These are phyloP conservation scores for Penicillium coffeae DNA, from an alignment of 495 filamentous ascomycete species.

Conservation along the genomic window DNA sequence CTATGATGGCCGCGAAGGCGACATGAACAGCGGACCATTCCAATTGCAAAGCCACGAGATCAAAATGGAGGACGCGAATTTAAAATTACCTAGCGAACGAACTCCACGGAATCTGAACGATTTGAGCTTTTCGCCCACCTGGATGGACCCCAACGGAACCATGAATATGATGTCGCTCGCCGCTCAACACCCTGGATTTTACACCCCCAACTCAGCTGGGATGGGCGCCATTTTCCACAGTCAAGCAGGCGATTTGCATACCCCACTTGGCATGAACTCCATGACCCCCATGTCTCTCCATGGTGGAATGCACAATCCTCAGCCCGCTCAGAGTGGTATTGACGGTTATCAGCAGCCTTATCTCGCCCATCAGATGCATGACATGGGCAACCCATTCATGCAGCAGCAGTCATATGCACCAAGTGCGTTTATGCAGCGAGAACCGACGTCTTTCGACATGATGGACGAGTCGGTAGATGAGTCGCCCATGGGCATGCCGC, in stretches of 20 bases:
- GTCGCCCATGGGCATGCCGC: conserved; percentile 51
- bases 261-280: conserved; percentile 63
- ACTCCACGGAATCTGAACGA: conserved; percentile 74
- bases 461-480: conserved; percentile 64
- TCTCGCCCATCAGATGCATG: conserved; percentile 65
- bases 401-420: conserved; percentile 69
- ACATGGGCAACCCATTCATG: conserved; percentile 64
- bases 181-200: conserved; percentile 77
- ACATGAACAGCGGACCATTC: background rate
- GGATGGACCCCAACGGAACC: conserved; percentile 72
- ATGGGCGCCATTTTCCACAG: conserved; percentile 76
- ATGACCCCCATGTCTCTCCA: conserved; percentile 83
- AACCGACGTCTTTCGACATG: conserved; percentile 65
- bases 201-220: conserved; percentile 84
- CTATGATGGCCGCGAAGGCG: conserved; percentile 27
- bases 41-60: conserved; percentile 14
- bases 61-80: conserved; percentile 46
- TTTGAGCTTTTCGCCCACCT: conserved; percentile 81
- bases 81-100: conserved; percentile 68
- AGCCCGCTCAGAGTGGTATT: conserved; percentile 26
- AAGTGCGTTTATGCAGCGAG: conserved; percentile 71
- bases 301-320: conserved; percentile 52
- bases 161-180: conserved; percentile 72
- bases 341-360: conserved; percentile 35
- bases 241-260: conserved; percentile 87